Base-by-base conservation (phyloP, 441 rosid genomes). In the Gossypium trilobum region DNA sequence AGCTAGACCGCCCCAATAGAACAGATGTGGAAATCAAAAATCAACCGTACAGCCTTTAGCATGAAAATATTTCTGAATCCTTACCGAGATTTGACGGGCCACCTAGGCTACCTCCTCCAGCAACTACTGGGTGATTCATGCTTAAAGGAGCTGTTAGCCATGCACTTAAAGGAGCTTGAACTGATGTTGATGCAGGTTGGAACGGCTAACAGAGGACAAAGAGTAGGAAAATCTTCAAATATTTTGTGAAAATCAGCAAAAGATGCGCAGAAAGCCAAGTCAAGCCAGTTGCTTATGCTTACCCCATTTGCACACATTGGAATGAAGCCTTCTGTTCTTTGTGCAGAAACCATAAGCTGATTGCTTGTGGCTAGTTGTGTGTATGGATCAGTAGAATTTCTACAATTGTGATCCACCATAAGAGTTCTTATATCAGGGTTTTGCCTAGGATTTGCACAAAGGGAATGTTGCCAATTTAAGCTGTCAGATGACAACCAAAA, bases 361-460 rank as follows among this genome's bases (percentile, higher is more conserved):
- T 74, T 67, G 79, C 19, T 79, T 36, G 73, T 65, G 19, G 79
- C 70, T 17, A 81, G 74, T 59, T 73, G 83, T 0, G 17, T 8
- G 50, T 56, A 55, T 2, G 50, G 68, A 70, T 64, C 80, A 64
- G 23, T 63, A 33, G 69, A 16, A 48, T 70, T 70, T 51, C 75
- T 70, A 58, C 91, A 87, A 55, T 61, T 71, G 73, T 86, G 89
- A 78, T 87, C 91, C 73, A 80, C 81, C 50, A 83, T 82, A 67
- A 85, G 83, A 76, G 88, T 85, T 67, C 67, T 84, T 77, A 85
- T 81, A 56, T 79, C 85, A 20, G 82, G 85, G 71, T 72, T 79
- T 50, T 27, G 77, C 52, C 64, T 70, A 14, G 81, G 85, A 77
- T 74, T 77, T 58, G 65, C 67, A 67, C 85, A 82, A 33, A 74